A percentile compares a stretch with the other conserved stretches of the same genome.
phyloP scores from a whole-genome alignment of 164 flowering plant genomes.

The Liriodendron chinense region DNA sequence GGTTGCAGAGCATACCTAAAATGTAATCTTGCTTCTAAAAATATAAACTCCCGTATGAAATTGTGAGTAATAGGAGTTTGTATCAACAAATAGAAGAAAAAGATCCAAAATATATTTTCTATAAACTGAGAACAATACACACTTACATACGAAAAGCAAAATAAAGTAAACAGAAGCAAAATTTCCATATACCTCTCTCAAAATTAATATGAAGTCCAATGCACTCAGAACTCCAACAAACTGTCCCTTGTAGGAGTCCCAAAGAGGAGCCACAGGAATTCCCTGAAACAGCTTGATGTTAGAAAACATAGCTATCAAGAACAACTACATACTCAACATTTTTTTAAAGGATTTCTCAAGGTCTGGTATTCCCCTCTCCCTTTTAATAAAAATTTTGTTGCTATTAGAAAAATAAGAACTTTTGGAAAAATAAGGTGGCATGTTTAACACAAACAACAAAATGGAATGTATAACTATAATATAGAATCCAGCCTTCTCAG shows the following conservation, averaged over 20 bases:
- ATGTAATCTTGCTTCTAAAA: neutral
- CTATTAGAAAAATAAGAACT: too few relatives aligned
- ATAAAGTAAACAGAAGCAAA: neutral
- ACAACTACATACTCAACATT: neutral
- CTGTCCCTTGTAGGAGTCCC: slow-evolving; percentile 71
- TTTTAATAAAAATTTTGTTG: too few relatives aligned
- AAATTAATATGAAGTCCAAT: slow-evolving; percentile 74
- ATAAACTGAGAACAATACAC: neutral
- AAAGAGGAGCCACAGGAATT: slow-evolving; percentile 81
- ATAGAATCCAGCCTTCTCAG: neutral
- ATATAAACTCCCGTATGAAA: neutral
- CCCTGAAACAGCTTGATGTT: slow-evolving; percentile 51
- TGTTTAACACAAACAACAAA: neutral
- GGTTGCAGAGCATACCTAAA: neutral
- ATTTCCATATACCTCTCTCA: slow-evolving; percentile 69
- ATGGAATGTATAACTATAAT: neutral
- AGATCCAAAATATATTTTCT: neutral
- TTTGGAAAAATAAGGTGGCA: neutral
- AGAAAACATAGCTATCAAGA: slow-evolving; percentile 9
- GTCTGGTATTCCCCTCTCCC: too few relatives aligned
- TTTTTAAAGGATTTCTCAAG: neutral
- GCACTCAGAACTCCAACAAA: slow-evolving; percentile 91
- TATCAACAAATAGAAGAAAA: neutral
- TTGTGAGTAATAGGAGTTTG: neutral
- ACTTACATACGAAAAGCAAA: neutral